Evolutionary conservation across 2,329 filamentous ascomycete species (phyloP).

Genomic region (Fusarium liriodendri): DNA sequence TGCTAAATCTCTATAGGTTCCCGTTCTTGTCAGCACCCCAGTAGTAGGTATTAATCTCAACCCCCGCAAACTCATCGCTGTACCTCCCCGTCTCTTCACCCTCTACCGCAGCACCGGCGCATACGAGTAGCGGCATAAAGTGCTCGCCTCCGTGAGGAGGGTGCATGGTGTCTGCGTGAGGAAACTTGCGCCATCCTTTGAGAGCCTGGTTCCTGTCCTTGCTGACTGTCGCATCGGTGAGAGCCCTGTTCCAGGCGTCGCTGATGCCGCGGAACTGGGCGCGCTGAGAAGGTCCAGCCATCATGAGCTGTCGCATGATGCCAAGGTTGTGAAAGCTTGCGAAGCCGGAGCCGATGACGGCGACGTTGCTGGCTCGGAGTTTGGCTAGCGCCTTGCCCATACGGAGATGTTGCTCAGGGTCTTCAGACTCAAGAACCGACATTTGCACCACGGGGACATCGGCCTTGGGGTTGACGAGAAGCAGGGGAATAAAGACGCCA

Average conservation of each 20-base stretch:
- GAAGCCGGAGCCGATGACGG: conserved; percentile 70
- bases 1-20: neutral
- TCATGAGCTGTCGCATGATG: conserved; percentile 54
- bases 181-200: conserved; percentile 59
- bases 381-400: conserved; percentile 64
- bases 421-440: conserved; percentile 64
- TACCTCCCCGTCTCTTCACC: conserved; percentile 57
- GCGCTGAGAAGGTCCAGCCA: conserved; percentile 31
- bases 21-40: conserved; percentile 54
- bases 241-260: conserved; percentile 58
- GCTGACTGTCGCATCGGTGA: conserved; percentile 55
- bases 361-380: conserved; percentile 65
- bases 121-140: conserved; percentile 69
- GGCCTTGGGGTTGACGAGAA: conserved; percentile 64
- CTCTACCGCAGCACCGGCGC: conserved; percentile 61
- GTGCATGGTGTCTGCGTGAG: conserved; percentile 64
- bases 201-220: conserved; percentile 52
- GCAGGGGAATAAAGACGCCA: conserved; percentile 69
- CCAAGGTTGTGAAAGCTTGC: conserved; percentile 67
- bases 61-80: conserved; percentile 59
- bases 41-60: conserved; percentile 67
- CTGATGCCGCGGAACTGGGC: conserved; percentile 44
- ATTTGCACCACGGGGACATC: conserved; percentile 67
- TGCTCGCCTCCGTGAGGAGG: conserved; percentile 66
- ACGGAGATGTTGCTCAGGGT: conserved; percentile 59